A percentile compares a stretch with the other conserved stretches of the same genome.
phyloP scores from a whole-genome alignment of 148 eudicot genomes.

The Rhododendron simsii region DNA sequence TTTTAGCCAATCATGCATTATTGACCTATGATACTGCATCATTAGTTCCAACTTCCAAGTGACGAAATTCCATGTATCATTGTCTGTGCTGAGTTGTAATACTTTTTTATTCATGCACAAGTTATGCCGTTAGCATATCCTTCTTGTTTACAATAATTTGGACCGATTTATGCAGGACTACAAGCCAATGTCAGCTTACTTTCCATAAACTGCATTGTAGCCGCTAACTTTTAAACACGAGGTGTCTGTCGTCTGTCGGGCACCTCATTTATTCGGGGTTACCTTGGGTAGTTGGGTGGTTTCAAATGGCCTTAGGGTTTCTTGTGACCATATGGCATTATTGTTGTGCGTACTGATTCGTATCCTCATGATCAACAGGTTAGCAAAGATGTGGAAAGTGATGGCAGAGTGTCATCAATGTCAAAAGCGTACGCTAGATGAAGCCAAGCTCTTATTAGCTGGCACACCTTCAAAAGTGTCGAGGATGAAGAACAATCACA shows the following conservation, averaged over 20 bases:
- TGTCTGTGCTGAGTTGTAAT: not conserved
- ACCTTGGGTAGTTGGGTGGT: not conserved
- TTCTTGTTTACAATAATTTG: not conserved
- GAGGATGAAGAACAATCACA: constrained; percentile 38
- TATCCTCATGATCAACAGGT: constrained; percentile 33
- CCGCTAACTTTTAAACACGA: not conserved
- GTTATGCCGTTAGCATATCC: not conserved
- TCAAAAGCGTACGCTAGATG: constrained; percentile 84
- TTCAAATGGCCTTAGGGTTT: not conserved
- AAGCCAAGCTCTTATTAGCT: constrained; percentile 83
- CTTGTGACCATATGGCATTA: not conserved
- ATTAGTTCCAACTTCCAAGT: not conserved
- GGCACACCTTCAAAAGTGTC: constrained; percentile 65
- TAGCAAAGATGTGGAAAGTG: constrained; percentile 84
- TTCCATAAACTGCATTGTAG: not conserved
- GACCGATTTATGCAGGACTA: not conserved
- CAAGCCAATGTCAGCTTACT: not conserved
- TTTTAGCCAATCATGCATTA: not conserved
- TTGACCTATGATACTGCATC: not conserved
- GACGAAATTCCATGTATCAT: not conserved
- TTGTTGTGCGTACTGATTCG: not conserved
- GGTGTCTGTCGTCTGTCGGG: not conserved
- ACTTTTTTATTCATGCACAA: not conserved
- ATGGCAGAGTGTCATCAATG: constrained; percentile 90
- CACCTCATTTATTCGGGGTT: not conserved